Conservation (phyloP, 2,329 filamentous ascomycete species). For the Ceratocystis albifundus region DNA sequence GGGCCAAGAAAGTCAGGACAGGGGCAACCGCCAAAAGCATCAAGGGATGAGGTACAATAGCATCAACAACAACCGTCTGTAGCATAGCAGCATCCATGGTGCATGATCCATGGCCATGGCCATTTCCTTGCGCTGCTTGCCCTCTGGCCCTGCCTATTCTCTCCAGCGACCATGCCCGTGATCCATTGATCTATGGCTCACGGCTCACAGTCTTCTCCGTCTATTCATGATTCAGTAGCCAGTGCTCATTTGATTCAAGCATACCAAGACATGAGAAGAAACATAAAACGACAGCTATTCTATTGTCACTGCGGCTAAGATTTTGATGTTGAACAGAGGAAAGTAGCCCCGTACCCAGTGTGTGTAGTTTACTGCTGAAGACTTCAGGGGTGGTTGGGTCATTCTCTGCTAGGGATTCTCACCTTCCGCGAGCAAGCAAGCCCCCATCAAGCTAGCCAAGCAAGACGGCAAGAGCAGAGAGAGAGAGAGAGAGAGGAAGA, state of each 20-base stretch:
- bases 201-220: background rate
- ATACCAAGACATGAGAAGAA: too few species aligned
- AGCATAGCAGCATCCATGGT: background rate
- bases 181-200: background rate
- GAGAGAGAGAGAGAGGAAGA: too few species aligned
- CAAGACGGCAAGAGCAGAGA: background rate
- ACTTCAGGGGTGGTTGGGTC: conserved; percentile 4
- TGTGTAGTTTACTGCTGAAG: background rate
- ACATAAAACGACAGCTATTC: too few species aligned
- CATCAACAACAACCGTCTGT: background rate
- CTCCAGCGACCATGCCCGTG: background rate
- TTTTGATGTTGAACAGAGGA: too few species aligned
- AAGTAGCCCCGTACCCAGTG: background rate
- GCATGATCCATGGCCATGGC: background rate
- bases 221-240: too few species aligned
- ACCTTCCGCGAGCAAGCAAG: background rate
- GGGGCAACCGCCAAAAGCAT: conserved; percentile 10
- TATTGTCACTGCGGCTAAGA: too few species aligned
- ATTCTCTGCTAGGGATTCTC: conserved; percentile 1
- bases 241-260: too few species aligned
- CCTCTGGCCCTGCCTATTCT: too few species aligned
- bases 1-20: conserved; percentile 6
- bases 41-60: conserved; percentile 5
- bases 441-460: background rate
- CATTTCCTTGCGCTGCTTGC: background rate